Percentiles rank a stretch among this genome's conserved stretches.
These are phyloP conservation scores for Citrus medica DNA, from an alignment of 345 rosid species.

Conservation along the genomic window DNA sequence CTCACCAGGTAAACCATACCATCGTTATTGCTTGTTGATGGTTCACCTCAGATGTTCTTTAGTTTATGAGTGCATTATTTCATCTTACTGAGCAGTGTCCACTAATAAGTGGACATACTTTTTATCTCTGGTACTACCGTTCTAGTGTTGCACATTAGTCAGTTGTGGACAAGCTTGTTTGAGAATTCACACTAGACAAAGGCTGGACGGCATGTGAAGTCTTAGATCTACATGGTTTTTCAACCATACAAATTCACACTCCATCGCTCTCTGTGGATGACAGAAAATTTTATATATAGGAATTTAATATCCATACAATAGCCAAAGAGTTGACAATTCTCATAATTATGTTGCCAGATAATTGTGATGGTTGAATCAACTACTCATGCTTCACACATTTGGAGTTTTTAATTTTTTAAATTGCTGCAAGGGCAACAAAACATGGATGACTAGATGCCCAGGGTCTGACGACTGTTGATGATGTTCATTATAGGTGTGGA, in stretches of 20 bases:
- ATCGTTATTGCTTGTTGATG: background rate
- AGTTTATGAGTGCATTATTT: background rate
- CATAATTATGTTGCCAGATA: background rate
- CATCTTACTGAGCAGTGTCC: background rate
- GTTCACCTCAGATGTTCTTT: background rate
- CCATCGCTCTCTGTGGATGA: background rate
- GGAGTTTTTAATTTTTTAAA: background rate
- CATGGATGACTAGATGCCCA: background rate
- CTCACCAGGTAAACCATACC: constrained; percentile 63
- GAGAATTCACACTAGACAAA: background rate
- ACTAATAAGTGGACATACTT: background rate
- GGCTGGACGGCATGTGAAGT: background rate
- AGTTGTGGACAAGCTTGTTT: background rate
- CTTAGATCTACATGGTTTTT: background rate
- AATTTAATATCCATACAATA: background rate
- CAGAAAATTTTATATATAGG: background rate
- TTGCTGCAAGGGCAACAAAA: background rate
- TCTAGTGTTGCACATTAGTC: background rate
- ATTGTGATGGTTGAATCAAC: background rate
- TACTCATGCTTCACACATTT: background rate
- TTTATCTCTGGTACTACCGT: background rate
- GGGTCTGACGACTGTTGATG: background rate
- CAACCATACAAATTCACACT: background rate
- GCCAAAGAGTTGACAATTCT: background rate
- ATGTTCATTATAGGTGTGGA: constrained; percentile 60